Evolutionary conservation across 306 rosid genomes (phyloP), one percentile per base, ranked within the genome.

Genomic region (Prunus salicina): DNA sequence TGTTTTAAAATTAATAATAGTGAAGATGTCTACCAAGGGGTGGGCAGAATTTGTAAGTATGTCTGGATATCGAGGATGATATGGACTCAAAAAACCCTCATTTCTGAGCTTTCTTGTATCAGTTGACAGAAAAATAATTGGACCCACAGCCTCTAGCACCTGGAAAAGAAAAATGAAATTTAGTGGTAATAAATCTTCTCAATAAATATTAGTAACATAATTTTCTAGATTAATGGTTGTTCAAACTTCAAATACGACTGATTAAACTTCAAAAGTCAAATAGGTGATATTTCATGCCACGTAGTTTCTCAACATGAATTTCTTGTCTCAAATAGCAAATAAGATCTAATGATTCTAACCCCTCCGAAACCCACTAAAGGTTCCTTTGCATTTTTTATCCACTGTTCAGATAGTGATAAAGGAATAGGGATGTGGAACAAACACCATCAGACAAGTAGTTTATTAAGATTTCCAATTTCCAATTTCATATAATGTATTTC

Each of bases 71-170:
- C 99, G 96, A 81, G 99, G 97, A 86, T 95, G 99, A 79, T 90
- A 95, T 69, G 99, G 99, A 87, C 99, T 95, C 82, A 95, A 84
- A 81, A 90, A 95, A 12, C 99, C 99, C 79, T 95, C 99, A 84
- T 95, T 95, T 83, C 99, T 86, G 69, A 95, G 99, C 85, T 95
- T 95, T 79, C 96, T 89, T 71, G 97, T 95, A 88, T 95, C 99
- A 71, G 96, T 92, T 62, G 99, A 95, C 69, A 95, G 88, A 79
- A 95, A 95, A 75, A 95, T 90, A 80, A 89, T 86, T 81, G 99
- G 98, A 69, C 99, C 99, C 60, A 92, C 97, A 52, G 99, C 97
- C 84, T 95, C 99, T 82, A 95, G 82, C 43, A 95, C 97, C 99
- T 95, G 92, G 28, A 73, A 78, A 78, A 27, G 46, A 34, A 72